phyloP scores from a whole-genome alignment of 345 rosid species.

The Gossypium thurberi region DNA sequence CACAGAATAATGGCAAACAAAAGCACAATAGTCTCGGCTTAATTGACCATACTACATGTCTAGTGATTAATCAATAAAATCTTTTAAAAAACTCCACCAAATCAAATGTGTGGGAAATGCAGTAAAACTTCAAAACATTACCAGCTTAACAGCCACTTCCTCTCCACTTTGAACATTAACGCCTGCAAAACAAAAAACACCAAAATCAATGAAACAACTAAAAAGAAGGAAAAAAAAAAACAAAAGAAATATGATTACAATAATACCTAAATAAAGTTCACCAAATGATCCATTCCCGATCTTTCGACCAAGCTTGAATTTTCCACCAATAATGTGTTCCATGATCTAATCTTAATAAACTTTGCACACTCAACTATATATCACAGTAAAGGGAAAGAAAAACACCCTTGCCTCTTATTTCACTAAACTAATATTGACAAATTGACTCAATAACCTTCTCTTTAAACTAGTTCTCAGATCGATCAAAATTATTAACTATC shows the following conservation, averaged over 20 bases:
- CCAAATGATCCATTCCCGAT: conserved; percentile 98
- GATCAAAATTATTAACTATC: conserved; percentile 14
- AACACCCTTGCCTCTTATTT: not conserved
- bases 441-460: conserved; percentile 18
- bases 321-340: conserved; percentile 69
- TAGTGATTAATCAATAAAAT: not conserved
- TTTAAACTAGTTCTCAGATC: conserved; percentile 22
- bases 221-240: not conserved
- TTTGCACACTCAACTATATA: not conserved
- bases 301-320: conserved; percentile 90
- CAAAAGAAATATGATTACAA: not conserved
- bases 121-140: conserved; percentile 14
- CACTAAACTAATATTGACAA: conserved; percentile 12
- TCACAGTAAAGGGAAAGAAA: not conserved
- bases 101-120: not conserved
- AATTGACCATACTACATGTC: not conserved
- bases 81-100: not conserved
- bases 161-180: conserved; percentile 67
- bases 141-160: conserved; percentile 78
- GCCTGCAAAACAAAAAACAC: conserved; percentile 30
- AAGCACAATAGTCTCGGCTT: not conserved
- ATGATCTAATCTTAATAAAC: conserved; percentile 27
- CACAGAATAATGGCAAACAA: not conserved
- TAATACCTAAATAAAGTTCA: conserved; percentile 72
- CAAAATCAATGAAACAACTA: not conserved